Percentiles rank a stretch among this genome's conserved stretches.
These are phyloP conservation scores for Wickerhamiella sergipiensis DNA, from an alignment of 805 yeast genomes.

Conservation along the genomic window DNA sequence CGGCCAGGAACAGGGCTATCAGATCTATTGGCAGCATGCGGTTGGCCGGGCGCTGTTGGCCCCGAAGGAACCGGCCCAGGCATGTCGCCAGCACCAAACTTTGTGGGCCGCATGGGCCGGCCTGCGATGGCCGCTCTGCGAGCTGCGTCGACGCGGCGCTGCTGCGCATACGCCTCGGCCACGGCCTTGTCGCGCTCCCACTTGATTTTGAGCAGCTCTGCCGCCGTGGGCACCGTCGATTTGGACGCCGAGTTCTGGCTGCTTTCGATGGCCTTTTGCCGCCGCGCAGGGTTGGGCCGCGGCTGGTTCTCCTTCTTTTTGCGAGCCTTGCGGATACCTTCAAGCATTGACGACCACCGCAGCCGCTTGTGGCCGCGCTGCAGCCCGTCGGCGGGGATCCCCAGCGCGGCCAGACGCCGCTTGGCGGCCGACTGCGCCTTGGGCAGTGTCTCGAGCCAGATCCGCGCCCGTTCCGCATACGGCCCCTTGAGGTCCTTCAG, in stretches of 20 bases:
- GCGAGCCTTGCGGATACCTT: constrained; percentile 82
- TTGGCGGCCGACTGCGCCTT: constrained; percentile 79
- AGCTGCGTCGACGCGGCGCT: constrained; percentile 11
- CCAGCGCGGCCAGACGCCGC: constrained; percentile 79
- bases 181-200: constrained; percentile 74
- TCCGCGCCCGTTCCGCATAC: constrained; percentile 68
- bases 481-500: constrained; percentile 78
- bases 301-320: constrained; percentile 73
- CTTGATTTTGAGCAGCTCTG: constrained; percentile 71
- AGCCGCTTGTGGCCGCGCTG: constrained; percentile 85
- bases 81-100: not conserved
- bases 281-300: constrained; percentile 34
- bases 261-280: constrained; percentile 26
- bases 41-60: not conserved
- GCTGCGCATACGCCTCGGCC: constrained; percentile 39
- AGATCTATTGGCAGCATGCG: not conserved
- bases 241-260: not conserved
- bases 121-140: not conserved
- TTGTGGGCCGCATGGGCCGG: not conserved
- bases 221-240: constrained; percentile 51
- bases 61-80: not conserved
- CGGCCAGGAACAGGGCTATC: not conserved
- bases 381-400: constrained; percentile 84
- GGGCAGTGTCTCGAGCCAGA: constrained; percentile 86
- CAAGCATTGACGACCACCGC: constrained; percentile 96